These are phyloP conservation scores for Metarhizium rileyi DNA, from an alignment of 2,329 filamentous ascomycete species.

Conservation along the genomic window DNA sequence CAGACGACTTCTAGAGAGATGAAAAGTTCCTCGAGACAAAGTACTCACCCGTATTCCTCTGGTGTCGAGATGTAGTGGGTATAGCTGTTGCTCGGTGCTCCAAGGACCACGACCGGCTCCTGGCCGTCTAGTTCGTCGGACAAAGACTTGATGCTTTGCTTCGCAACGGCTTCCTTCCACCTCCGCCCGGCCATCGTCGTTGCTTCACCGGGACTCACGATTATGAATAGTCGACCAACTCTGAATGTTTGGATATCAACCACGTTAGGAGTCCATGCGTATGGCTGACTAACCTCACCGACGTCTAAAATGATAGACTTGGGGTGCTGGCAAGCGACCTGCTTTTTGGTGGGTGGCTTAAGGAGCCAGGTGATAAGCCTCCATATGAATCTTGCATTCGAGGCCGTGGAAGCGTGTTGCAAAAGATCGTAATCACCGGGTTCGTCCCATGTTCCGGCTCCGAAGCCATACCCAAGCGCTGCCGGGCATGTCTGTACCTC, in stretches of 20 bases:
- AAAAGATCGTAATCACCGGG: constrained; percentile 86
- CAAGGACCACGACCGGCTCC: constrained; percentile 65
- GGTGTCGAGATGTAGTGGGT: constrained; percentile 67
- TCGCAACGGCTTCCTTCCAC: constrained; percentile 64
- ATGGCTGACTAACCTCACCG: constrained; percentile 64
- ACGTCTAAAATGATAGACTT: constrained; percentile 85
- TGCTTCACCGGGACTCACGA: constrained; percentile 78
- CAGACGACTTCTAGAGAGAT: background rate
- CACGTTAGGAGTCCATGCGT: constrained; percentile 81
- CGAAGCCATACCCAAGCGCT: constrained; percentile 81
- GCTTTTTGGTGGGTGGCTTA: constrained; percentile 56
- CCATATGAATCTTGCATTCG: constrained; percentile 70
- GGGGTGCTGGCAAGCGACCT: constrained; percentile 64
- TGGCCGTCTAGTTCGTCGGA: constrained; percentile 26
- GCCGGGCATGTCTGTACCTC: constrained; percentile 69
- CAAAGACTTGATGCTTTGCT: constrained; percentile 34
- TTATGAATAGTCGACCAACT: constrained; percentile 73
- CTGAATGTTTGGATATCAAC: constrained; percentile 78
- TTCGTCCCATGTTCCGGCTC: constrained; percentile 80
- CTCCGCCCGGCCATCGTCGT: constrained; percentile 86
- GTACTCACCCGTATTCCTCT: constrained; percentile 45
- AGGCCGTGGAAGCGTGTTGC: constrained; percentile 63
- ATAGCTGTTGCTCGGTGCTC: constrained; percentile 82
- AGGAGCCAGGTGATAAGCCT: constrained; percentile 60
- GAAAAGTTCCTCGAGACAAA: background rate